phyloP scores from a whole-genome alignment of 2,329 filamentous ascomycete genomes.

The Botrytis tulipae region DNA sequence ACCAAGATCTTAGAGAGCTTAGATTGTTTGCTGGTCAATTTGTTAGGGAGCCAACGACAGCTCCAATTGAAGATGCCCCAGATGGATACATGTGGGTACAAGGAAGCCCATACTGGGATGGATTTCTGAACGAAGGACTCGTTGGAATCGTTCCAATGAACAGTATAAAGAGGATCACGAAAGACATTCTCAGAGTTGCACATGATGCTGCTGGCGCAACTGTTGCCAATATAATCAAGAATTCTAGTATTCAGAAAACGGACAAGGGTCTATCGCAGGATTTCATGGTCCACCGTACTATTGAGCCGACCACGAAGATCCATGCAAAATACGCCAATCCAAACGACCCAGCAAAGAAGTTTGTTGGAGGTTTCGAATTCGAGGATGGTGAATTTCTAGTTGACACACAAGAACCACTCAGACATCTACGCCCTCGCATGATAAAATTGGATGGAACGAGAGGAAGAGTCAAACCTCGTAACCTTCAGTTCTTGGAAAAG shows the following conservation, averaged over 20 bases:
- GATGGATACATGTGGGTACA: no score
- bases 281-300: not conserved
- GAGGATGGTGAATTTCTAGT: not conserved
- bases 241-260: no score
- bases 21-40: no score
- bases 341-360: not conserved
- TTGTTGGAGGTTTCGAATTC: not conserved
- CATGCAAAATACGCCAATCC: not conserved
- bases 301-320: not conserved
- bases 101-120: no score
- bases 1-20: no score
- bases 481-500: not conserved
- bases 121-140: no score
- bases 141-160: no score
- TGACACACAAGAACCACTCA: not conserved
- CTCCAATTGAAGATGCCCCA: rapidly evolving
- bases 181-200: no score
- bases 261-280: not conserved
- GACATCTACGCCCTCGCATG: not conserved
- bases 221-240: not conserved
- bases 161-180: no score
- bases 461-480: constrained; percentile 6
- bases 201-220: not conserved
- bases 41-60: no score
- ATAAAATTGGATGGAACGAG: not conserved